Evolutionary conservation across 140 eudicot species (phyloP).

Genomic region (Senecio squalidus): DNA sequence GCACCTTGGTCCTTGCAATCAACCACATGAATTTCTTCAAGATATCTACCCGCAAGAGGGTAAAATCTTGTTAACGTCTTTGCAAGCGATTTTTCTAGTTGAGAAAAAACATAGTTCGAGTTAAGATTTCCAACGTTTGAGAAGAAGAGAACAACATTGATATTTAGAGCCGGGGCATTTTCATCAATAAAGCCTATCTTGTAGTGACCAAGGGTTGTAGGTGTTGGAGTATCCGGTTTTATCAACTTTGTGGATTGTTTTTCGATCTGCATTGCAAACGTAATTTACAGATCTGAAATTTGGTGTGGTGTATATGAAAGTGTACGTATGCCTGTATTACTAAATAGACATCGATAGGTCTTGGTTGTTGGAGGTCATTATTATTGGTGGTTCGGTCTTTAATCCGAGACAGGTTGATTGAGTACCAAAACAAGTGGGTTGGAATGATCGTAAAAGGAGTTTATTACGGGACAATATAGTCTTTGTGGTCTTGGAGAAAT

Average conservation of each 20-base stretch:
- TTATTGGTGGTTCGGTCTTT: too few species aligned
- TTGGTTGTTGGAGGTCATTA: too few species aligned
- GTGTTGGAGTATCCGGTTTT: constrained; percentile 25
- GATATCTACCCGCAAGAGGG: constrained; percentile 38
- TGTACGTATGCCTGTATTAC: too few species aligned
- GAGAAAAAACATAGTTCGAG: background rate
- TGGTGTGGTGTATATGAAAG: too few species aligned
- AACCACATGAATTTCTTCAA: constrained; percentile 7
- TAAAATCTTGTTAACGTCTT: constrained; percentile 21
- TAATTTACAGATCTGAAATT: too few species aligned
- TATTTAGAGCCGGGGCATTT: background rate
- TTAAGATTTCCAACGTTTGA: background rate
- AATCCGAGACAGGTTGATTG: too few species aligned
- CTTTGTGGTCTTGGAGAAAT: too few species aligned
- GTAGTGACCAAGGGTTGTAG: background rate
- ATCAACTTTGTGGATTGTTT: constrained; percentile 10
- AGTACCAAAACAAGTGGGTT: too few species aligned
- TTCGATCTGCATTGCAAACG: background rate
- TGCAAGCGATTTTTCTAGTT: constrained; percentile 17
- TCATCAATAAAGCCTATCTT: constrained; percentile 17
- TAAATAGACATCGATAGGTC: too few species aligned
- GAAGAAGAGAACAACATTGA: constrained; percentile 25
- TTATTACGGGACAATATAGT: too few species aligned
- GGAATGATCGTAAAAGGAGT: too few species aligned
- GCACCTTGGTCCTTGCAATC: constrained; percentile 47